Conservation (phyloP, 2,329 filamentous ascomycete genomes). For the Cercospora berteroae region DNA sequence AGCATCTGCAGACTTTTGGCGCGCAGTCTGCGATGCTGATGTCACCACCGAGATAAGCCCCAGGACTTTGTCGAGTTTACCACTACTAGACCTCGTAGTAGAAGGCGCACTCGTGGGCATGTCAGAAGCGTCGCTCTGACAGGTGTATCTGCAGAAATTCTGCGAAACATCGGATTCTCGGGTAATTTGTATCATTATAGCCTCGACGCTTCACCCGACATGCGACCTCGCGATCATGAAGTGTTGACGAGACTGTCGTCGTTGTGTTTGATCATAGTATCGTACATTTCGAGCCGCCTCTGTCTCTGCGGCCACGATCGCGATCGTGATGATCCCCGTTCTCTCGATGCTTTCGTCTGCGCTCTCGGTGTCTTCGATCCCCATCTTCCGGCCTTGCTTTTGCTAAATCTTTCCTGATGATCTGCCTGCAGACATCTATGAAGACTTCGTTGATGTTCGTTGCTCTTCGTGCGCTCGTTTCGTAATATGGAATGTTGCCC, state of each 20-base stretch:
- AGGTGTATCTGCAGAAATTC: not conserved
- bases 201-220: not conserved
- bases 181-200: not conserved
- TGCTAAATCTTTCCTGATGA: constrained; percentile 37
- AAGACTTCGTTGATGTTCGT: constrained; percentile 92
- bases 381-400: constrained; percentile 24
- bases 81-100: not conserved
- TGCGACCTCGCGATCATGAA: not conserved
- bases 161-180: not conserved
- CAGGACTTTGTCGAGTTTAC: not conserved
- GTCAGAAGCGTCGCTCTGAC: not conserved
- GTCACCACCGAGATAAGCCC: not conserved
- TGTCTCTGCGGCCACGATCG: constrained; percentile 9
- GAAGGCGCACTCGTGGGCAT: not conserved
- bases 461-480: constrained; percentile 77
- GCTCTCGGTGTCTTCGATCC: constrained; percentile 17
- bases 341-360: constrained; percentile 14
- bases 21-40: not conserved
- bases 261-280: constrained; percentile 22
- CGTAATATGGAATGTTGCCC: constrained; percentile 85
- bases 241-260: not conserved
- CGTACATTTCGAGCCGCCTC: constrained; percentile 22
- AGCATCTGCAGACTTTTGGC: not conserved
- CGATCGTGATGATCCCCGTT: constrained; percentile 9
- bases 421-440: constrained; percentile 42